Percentiles rank a stretch among this genome's conserved stretches.
Conservation (phyloP, 306 rosid genomes). For the Trifolium fragiferum region DNA sequence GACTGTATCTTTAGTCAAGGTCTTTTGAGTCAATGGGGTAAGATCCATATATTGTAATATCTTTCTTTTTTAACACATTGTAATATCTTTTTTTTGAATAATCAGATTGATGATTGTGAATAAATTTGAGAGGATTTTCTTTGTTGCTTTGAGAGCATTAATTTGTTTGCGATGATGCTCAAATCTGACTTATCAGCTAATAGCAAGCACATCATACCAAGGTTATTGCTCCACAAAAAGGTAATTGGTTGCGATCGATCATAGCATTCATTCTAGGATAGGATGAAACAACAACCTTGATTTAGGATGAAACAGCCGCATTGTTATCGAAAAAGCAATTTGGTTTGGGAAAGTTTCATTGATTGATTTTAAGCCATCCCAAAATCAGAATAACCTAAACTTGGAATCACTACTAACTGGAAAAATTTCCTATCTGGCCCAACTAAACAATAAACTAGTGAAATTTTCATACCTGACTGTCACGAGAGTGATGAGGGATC, state of each 20-base stretch:
- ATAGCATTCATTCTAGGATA: conserved; percentile 17
- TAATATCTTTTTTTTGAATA: not conserved
- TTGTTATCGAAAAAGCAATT: not conserved
- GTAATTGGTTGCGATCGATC: not conserved
- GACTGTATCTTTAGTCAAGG: not conserved
- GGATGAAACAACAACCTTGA: not conserved
- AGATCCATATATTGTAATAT: conserved; percentile 1
- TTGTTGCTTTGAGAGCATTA: not conserved
- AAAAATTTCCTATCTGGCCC: not conserved
- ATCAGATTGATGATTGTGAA: not conserved
- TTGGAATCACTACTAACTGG: not conserved
- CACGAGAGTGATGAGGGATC: conserved; percentile 2
- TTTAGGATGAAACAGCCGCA: not conserved
- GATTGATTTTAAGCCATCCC: conserved; percentile 2
- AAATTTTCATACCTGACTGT: conserved; percentile 1
- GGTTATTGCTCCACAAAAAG: not conserved
- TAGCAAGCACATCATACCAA: not conserved
- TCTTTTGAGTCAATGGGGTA: conserved; percentile 6
- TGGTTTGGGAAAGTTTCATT: conserved; percentile 4
- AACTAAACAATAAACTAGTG: conserved; percentile 9
- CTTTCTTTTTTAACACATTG: not conserved
- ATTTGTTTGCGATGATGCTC: not conserved
- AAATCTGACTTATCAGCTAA: conserved; percentile 3
- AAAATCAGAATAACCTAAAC: conserved; percentile 17
- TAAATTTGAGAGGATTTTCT: not conserved